Percentiles rank a stretch among this genome's conserved stretches.
Conservation (phyloP, 306 rosid species). For the Prosopis cineraria region DNA sequence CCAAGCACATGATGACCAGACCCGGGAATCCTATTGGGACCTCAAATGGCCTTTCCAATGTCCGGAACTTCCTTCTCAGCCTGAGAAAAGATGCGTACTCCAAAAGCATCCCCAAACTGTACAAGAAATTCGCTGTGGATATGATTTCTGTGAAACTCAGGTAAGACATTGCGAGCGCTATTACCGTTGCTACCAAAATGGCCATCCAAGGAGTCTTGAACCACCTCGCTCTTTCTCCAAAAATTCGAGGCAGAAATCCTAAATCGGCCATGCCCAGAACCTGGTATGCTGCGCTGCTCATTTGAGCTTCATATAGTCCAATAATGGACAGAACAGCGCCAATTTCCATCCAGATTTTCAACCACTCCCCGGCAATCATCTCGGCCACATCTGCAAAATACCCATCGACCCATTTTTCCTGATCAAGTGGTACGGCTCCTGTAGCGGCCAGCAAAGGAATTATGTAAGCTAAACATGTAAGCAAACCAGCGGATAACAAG, state of each 20-base stretch:
- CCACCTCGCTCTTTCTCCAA: slow-evolving; percentile 58
- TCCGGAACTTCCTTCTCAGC: slow-evolving; percentile 57
- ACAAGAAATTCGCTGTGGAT: slow-evolving; percentile 76
- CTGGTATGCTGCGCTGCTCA: slow-evolving; percentile 76
- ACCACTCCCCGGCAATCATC: slow-evolving; percentile 70
- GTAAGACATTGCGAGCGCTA: slow-evolving; percentile 47
- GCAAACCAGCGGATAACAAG: slow-evolving; percentile 45
- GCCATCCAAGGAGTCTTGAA: slow-evolving; percentile 89
- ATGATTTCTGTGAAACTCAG: slow-evolving; percentile 59
- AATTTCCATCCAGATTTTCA: slow-evolving; percentile 72
- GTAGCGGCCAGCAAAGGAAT: slow-evolving; percentile 56
- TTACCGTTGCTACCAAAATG: slow-evolving; percentile 60
- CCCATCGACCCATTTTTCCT: slow-evolving; percentile 51
- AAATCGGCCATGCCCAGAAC: slow-evolving; percentile 80
- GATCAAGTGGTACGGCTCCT: slow-evolving; percentile 52
- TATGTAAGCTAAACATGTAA: slow-evolving; percentile 54
- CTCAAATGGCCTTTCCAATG: slow-evolving; percentile 58
- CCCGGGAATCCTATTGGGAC: slow-evolving; percentile 61
- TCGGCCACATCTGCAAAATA: slow-evolving; percentile 64
- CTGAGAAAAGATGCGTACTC: slow-evolving; percentile 74
- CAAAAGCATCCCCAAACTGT: slow-evolving; percentile 88
- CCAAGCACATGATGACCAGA: slow-evolving; percentile 63
- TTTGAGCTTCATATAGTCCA: slow-evolving; percentile 76
- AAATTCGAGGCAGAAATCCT: slow-evolving; percentile 58
- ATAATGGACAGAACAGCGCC: slow-evolving; percentile 68